Evolutionary conservation across 345 rosid species (phyloP), one percentile per base, ranked within the genome.

Genomic region (Pistacia atlantica): DNA sequence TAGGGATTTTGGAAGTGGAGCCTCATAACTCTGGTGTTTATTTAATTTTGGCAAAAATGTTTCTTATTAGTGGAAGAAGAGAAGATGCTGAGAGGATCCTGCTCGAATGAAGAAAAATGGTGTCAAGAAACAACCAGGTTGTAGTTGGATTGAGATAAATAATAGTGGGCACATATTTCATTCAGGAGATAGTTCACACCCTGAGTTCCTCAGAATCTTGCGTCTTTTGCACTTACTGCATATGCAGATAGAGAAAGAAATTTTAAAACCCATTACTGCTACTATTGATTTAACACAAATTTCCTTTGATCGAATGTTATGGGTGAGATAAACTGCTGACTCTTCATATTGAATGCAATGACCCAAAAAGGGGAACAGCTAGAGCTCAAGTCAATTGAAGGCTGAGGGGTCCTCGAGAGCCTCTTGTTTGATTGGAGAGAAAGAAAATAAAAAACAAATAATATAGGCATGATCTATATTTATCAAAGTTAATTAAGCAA

Each of bases 81-180:
- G 66, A 78, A 54, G 88, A 83, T 6, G 87, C 90, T 1, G 74
- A 72, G 77, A 62, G 48, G 18, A 77, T 85, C 38, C 62, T 65
- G 75, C 73, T 20, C 71, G 55, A 33, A 83, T 87, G 90, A 82
- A 85, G 69, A 82, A 69, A 38, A 79, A 16, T 45, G 81, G 90
- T 52, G 81, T 85, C 51, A 81, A 80, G 79, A 87, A 85, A 67
- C 84, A 85, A 60, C 85, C 82, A 7, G 88, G 86, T 12, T 79
- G 85, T 76, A 83, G 88, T 64, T 85, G 88, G 90, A 80, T 84
- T 48, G 85, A 85, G 67, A 67, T 79, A 55, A 79, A 78, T 38
- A 58, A 73, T 49, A 66, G 73, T 13, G 56, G 69, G 54, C 75
- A 78, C 56, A 75, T 70, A 45, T 86, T 86, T 77, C 80, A 81